Conservation (phyloP, 2,329 filamentous ascomycete species). For the Lecanicillium sp. region DNA sequence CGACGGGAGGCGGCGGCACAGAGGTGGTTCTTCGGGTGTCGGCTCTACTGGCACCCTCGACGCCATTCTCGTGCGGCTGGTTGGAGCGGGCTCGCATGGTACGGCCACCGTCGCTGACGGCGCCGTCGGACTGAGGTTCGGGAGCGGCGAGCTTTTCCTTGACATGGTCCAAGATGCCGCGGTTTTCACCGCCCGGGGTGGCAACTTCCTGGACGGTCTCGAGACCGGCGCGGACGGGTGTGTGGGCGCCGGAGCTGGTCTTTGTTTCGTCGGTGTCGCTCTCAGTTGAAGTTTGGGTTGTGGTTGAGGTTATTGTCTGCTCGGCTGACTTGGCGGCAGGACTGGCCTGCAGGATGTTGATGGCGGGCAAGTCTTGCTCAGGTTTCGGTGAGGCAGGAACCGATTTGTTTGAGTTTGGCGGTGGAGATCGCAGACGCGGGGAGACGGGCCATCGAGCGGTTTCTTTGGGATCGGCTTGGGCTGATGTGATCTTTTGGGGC, state of each 20-base stretch:
- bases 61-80: constrained; percentile 52
- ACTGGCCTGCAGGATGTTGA: constrained; percentile 47
- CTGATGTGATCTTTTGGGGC: constrained; percentile 53
- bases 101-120: constrained; percentile 32
- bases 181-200: constrained; percentile 35
- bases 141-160: constrained; percentile 42
- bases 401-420: constrained; percentile 49
- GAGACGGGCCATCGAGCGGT: constrained; percentile 71
- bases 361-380: constrained; percentile 45
- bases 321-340: constrained; percentile 40
- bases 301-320: constrained; percentile 28
- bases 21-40: constrained; percentile 38
- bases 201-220: constrained; percentile 91
- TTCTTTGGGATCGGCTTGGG: constrained; percentile 45
- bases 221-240: constrained; percentile 58
- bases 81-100: constrained; percentile 42
- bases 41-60: constrained; percentile 52
- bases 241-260: constrained; percentile 47
- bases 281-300: constrained; percentile 39
- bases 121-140: constrained; percentile 36
- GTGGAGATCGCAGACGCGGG: constrained; percentile 70
- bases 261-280: constrained; percentile 48
- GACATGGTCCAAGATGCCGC: constrained; percentile 43
- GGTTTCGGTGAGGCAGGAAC: constrained; percentile 39
- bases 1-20: constrained; percentile 49